phyloP scores from a whole-genome alignment of 2,329 filamentous ascomycete species.

The Aspergillus terreus region DNA sequence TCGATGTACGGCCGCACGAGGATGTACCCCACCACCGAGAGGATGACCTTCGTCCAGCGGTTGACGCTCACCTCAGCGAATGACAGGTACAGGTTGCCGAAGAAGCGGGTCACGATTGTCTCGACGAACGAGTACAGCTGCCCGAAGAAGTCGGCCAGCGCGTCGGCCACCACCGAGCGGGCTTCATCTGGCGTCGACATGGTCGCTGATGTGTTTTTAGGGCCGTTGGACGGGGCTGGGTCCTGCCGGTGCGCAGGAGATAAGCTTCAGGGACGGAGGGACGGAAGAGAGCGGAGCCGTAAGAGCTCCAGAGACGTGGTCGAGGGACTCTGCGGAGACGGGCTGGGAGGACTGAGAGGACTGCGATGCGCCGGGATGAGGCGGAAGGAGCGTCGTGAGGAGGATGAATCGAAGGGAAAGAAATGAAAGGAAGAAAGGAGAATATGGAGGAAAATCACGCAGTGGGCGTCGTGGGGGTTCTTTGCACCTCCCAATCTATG shows the following conservation, averaged over 20 bases:
- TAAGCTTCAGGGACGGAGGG: not conserved
- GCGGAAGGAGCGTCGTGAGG: not conserved
- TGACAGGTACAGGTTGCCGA: slow-evolving; percentile 39
- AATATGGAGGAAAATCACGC: not conserved
- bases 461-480: not conserved
- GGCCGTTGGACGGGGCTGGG: not conserved
- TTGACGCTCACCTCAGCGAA: slow-evolving; percentile 42
- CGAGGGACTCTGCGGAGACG: not conserved
- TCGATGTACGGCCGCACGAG: slow-evolving; percentile 72
- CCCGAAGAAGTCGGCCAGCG: slow-evolving; percentile 28
- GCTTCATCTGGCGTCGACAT: slow-evolving; percentile 23
- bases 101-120: slow-evolving; percentile 26
- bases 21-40: slow-evolving; percentile 69
- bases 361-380: not conserved
- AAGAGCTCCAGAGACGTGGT: not conserved
- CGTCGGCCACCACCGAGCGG: slow-evolving; percentile 21
- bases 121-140: slow-evolving; percentile 26
- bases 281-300: not conserved
- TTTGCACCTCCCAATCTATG: not conserved
- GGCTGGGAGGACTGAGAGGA: not conserved
- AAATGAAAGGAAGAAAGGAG: not conserved
- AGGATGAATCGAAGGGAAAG: not conserved
- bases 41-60: slow-evolving; percentile 63
- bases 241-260: not conserved
- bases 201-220: not conserved